Evolutionary conservation across 208 protist species (phyloP).

Genomic region (Phytomonas sp.): DNA sequence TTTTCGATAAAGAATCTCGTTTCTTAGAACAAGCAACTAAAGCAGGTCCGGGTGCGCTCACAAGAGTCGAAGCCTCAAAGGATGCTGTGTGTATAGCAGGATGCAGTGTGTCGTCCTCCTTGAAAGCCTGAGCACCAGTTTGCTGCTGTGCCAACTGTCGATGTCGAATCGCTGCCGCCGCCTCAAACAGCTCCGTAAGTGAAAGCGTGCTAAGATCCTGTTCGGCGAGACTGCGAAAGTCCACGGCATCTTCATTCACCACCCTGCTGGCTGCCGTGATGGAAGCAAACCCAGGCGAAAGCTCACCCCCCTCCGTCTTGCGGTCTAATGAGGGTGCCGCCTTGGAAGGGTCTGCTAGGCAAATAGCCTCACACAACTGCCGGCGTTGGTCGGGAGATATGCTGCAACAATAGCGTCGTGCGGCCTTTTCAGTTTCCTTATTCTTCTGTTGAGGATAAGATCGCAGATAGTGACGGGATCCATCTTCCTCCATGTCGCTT

Average conservation of each 20-base stretch:
- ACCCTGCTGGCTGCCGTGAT: background rate
- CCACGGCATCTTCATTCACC: constrained; percentile 2
- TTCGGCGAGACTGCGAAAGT: background rate
- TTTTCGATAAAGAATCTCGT: background rate
- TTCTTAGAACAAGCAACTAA: background rate
- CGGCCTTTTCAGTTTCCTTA: background rate
- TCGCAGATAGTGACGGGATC: background rate
- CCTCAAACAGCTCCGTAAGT: constrained; percentile 63
- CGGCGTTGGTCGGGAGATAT: constrained; percentile 4
- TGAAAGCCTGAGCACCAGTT: background rate
- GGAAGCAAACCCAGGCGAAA: background rate
- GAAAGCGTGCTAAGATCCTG: constrained; percentile 41
- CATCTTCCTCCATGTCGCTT: background rate
- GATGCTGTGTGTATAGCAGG: background rate
- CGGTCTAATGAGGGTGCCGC: background rate
- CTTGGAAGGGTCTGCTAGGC: background rate
- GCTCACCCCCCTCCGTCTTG: background rate
- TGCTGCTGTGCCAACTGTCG: constrained; percentile 50
- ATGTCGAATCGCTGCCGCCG: constrained; percentile 47
- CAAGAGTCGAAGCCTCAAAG: background rate
- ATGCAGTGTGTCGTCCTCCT: background rate
- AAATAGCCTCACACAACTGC: constrained; percentile 5
- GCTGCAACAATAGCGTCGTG: constrained; percentile 1
- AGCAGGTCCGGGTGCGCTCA: background rate
- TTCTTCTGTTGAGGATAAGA: background rate